These are phyloP conservation scores for Beauveria sp. DNA, from an alignment of 2,329 filamentous ascomycete species.

Conservation along the genomic window DNA sequence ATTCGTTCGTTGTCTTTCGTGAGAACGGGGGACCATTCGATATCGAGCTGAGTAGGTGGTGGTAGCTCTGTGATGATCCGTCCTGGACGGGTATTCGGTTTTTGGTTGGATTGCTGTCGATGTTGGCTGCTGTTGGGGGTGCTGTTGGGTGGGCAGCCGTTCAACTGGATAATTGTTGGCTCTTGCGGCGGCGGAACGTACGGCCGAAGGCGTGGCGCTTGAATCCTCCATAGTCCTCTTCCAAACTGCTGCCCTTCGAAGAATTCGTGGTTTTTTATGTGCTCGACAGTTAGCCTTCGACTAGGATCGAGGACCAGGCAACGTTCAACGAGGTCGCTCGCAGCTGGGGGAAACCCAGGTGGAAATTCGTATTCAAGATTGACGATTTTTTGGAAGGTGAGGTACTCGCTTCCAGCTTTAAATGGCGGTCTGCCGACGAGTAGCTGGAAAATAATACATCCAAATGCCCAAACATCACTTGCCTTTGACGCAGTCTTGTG, in stretches of 20 bases:
- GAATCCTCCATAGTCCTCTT: slow-evolving; percentile 77
- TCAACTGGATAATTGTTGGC: slow-evolving; percentile 65
- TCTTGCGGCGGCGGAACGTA: slow-evolving; percentile 74
- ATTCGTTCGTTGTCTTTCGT: slow-evolving; percentile 90
- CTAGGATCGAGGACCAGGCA: slow-evolving; percentile 83
- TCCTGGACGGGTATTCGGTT: slow-evolving; percentile 53
- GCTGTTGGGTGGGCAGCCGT: slow-evolving; percentile 37
- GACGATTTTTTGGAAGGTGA: slow-evolving; percentile 98
- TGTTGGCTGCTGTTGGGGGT: slow-evolving; percentile 23
- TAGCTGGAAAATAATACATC: slow-evolving; percentile 95
- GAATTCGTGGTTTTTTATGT: slow-evolving; percentile 94
- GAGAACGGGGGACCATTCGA: slow-evolving; percentile 96
- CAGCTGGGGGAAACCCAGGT: slow-evolving; percentile 67
- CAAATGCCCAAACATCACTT: slow-evolving; percentile 96
- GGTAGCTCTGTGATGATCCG: slow-evolving; percentile 90
- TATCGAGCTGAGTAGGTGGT: slow-evolving; percentile 92
- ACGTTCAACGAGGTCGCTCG: slow-evolving; percentile 82
- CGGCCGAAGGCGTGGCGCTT: slow-evolving; percentile 77
- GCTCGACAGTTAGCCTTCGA: slow-evolving; percentile 79
- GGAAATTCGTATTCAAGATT: slow-evolving; percentile 92
- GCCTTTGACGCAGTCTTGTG: slow-evolving; percentile 97
- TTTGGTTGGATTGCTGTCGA: slow-evolving; percentile 31
- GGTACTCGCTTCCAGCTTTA: slow-evolving; percentile 90
- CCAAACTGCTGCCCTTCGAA: slow-evolving; percentile 85
- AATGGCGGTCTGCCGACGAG: slow-evolving; percentile 94